Conservation (phyloP, 2,329 filamentous ascomycete species). For the Juglanconis juglandina region DNA sequence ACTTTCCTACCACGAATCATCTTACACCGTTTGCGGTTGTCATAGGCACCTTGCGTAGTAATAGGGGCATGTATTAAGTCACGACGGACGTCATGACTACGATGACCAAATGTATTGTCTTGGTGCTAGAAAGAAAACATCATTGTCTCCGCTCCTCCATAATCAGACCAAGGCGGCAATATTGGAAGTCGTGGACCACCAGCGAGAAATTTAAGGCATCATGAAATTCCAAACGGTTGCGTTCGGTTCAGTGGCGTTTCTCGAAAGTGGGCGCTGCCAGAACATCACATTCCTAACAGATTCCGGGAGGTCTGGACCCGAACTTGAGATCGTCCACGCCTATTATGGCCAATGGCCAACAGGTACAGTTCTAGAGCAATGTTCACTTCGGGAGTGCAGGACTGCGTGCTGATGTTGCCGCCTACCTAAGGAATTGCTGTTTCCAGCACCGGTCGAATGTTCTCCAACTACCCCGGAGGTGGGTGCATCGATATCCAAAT, state of each 20-base stretch:
- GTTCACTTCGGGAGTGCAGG: neutral
- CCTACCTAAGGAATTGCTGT: conserved; percentile 42
- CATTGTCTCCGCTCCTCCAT: neutral
- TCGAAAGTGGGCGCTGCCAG: neutral
- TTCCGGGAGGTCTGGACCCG: conserved; percentile 32
- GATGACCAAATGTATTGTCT: neutral
- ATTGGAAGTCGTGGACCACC: no score
- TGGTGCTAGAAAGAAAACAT: neutral
- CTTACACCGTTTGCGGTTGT: neutral
- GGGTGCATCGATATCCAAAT: neutral
- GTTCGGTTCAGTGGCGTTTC: neutral
- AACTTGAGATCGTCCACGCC: conserved; percentile 45
- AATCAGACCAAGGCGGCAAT: no score
- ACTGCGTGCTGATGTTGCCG: neutral
- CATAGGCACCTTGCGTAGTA: neutral
- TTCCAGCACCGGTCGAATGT: conserved; percentile 45
- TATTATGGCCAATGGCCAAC: conserved; percentile 48
- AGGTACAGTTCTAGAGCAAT: conserved; percentile 22
- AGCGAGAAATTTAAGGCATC: neutral
- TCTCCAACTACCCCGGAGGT: conserved; percentile 47
- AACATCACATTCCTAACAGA: conserved; percentile 4
- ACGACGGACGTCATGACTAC: neutral
- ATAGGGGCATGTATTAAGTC: neutral
- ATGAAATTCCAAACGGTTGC: neutral
- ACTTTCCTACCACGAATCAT: neutral